Conservation (phyloP, 768 basidiomycete species). For the Multifurca ochricompacta region DNA sequence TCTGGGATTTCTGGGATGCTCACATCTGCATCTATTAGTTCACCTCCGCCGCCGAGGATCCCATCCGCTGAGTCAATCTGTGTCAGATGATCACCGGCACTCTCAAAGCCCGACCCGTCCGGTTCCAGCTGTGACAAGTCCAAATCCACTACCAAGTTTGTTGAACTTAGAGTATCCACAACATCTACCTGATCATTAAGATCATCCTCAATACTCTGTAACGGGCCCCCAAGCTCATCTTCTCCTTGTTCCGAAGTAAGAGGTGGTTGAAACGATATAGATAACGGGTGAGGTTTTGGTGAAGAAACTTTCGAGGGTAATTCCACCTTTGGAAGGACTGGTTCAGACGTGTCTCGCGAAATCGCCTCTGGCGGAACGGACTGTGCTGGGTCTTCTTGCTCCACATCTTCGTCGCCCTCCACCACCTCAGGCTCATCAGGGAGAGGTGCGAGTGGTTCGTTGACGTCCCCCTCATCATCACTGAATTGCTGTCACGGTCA, state of each 20-base stretch:
- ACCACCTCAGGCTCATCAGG: slow-evolving; percentile 71
- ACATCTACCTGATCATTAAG: slow-evolving; percentile 35
- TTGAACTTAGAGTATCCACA: slow-evolving; percentile 23
- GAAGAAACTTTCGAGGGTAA: slow-evolving; percentile 54
- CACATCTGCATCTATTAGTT: too few species aligned
- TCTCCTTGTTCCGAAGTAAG: slow-evolving; percentile 27
- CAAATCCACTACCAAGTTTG: slow-evolving; percentile 42
- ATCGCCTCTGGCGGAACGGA: slow-evolving; percentile 36
- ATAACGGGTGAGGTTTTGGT: slow-evolving; percentile 59
- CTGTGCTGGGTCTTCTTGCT: slow-evolving; percentile 49
- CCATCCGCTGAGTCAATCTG: slow-evolving; percentile 48
- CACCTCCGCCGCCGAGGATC: slow-evolving; percentile 56
- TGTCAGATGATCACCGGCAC: slow-evolving; percentile 42
- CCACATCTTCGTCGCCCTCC: slow-evolving; percentile 70
- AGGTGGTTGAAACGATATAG: slow-evolving; percentile 43
- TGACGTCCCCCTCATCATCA: slow-evolving; percentile 73
- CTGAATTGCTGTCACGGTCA: slow-evolving; percentile 61
- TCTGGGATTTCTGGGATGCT: too few species aligned
- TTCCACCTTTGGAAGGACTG: slow-evolving; percentile 36
- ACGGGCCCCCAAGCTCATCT: slow-evolving; percentile 39
- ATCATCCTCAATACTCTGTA: slow-evolving; percentile 45
- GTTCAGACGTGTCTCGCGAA: slow-evolving; percentile 34
- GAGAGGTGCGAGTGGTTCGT: slow-evolving; percentile 74
- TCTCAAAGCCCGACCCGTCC: slow-evolving; percentile 53
- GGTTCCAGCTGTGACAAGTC: slow-evolving; percentile 60